Evolutionary conservation across 1,139 yeast genomes (phyloP), one percentile per base, ranked within the genome.

Genomic region (Taiozyma onychis): DNA sequence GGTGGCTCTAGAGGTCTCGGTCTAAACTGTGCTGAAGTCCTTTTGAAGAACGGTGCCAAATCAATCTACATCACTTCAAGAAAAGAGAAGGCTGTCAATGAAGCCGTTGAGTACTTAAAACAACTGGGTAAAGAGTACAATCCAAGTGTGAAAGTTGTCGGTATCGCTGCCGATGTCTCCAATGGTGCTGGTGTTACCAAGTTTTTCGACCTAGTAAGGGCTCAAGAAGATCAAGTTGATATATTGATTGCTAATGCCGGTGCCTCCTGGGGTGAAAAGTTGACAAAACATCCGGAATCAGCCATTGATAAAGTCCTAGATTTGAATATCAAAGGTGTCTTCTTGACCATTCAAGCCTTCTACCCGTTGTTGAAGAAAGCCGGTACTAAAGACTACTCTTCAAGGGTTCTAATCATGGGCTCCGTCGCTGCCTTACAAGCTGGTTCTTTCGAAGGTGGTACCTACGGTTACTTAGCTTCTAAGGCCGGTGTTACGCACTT

Each of bases 1-100:
- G 95, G 93, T 18, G 90, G 91, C 41, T 80, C 89, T 44, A 73
- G 93, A 58, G 93, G 93, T 0, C 77, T 85, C 48, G 93, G 93
- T 0, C 76, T 81, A 52, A 68, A 80, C 62, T 80, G 85, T 69
- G 88, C 88, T 21, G 88, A 83, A 62, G 81, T 80, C 2, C 73
- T 83, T 46, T 78, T 84, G 11, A 68, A 71, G 47, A 81, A 83
- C 55, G 90, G 90, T 1, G 88, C 87, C 13, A 68, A 78, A 48
- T 71, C 78, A 34, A 82, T 86, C 37, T 80, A 80, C 55, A 78
- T 86, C 59, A 78, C 88, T 9, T 83, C 90, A 3, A 77, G 95
- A 66, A 83, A 84, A 63, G 76, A 70, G 39, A 67, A 74, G 39
- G 89, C 88, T 8, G 83, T 89, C 56, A 76, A 79, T 47, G 80